These are phyloP conservation scores for Globisporangium splendens DNA, from an alignment of 352 stramenopile species.

Conservation along the genomic window DNA sequence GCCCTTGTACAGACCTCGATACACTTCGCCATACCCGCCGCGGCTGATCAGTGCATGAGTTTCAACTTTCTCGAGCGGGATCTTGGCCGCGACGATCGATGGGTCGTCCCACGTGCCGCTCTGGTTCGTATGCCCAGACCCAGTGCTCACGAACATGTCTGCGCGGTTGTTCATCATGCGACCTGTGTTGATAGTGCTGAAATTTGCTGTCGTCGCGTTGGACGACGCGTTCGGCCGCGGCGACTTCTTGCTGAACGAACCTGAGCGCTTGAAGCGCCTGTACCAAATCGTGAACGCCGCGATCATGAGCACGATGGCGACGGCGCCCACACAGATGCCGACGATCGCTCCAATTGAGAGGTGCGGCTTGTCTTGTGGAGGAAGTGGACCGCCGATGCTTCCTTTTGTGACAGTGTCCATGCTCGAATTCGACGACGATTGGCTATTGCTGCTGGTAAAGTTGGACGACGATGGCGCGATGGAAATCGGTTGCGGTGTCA, in stretches of 20 bases:
- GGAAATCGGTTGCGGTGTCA: no score
- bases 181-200: slow-evolving; percentile 8
- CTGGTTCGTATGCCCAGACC: neutral
- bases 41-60: slow-evolving; percentile 23
- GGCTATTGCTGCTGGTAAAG: no score
- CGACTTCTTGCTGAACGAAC: slow-evolving; percentile 4
- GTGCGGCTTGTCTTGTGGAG: neutral
- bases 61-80: slow-evolving; percentile 28
- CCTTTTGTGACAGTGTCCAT: neutral
- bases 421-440: neutral
- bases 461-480: neutral
- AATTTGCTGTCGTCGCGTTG: neutral
- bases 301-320: slow-evolving; percentile 34
- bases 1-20: slow-evolving; percentile 21
- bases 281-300: slow-evolving; percentile 45
- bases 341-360: slow-evolving; percentile 16
- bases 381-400: neutral
- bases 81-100: slow-evolving; percentile 18
- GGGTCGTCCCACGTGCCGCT: slow-evolving; percentile 21
- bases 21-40: slow-evolving; percentile 35
- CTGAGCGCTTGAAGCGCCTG: slow-evolving; percentile 21
- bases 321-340: slow-evolving; percentile 29
- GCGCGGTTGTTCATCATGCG: slow-evolving; percentile 6
- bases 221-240: neutral
- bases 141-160: neutral